phyloP scores from a whole-genome alignment of 768 basidiomycete genomes.

The Panaeolus papilionaceus region DNA sequence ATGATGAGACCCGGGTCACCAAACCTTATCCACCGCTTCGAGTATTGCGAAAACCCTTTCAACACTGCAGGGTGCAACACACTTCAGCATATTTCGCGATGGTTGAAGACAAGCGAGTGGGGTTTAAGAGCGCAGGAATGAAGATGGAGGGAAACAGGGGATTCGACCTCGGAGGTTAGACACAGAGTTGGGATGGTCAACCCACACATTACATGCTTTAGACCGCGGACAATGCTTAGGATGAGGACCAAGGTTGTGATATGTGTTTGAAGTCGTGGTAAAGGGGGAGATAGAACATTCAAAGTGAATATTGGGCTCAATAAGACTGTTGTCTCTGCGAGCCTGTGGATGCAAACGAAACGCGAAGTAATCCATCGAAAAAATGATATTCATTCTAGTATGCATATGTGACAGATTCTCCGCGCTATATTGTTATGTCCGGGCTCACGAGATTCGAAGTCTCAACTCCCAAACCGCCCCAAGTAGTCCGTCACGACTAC shows the following conservation, averaged over 20 bases:
- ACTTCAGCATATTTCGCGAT: neutral
- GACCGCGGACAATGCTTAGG: neutral
- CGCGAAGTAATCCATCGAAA: neutral
- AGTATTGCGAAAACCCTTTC: neutral
- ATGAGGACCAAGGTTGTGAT: neutral
- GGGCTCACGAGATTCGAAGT: no score
- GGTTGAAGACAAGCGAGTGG: neutral
- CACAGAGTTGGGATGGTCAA: neutral
- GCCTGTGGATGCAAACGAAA: neutral
- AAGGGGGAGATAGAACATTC: neutral
- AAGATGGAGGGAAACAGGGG: neutral
- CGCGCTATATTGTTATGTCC: neutral
- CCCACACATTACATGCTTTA: neutral
- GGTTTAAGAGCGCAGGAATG: neutral
- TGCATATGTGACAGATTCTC: slow-evolving; percentile 1
- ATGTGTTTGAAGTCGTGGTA: neutral
- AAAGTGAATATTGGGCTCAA: neutral
- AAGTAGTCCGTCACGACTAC: neutral
- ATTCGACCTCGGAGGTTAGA: slow-evolving; percentile 4
- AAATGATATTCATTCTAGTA: neutral
- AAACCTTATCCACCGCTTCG: neutral
- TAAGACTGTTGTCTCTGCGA: neutral
- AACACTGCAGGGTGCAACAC: neutral
- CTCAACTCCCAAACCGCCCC: neutral
- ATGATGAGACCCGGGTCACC: neutral